phyloP scores from a whole-genome alignment of 192 early-diverging fungal species.

The Coemansia sp. region DNA sequence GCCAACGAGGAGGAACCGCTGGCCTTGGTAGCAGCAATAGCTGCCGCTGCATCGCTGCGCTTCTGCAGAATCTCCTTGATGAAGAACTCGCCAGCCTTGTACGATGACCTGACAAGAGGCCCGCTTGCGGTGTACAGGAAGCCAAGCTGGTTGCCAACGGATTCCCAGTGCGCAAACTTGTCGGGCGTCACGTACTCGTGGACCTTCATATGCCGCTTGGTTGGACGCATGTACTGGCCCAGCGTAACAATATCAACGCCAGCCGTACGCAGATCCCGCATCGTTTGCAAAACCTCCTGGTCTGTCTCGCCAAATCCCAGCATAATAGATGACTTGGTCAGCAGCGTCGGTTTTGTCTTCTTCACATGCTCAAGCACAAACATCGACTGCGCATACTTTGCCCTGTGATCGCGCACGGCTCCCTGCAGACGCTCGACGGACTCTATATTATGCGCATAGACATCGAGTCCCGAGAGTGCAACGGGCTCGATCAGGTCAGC shows the following conservation, averaged over 20 bases:
- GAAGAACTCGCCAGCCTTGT: constrained; percentile 98
- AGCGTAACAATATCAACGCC: constrained; percentile 93
- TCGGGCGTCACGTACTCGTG: constrained; percentile 91
- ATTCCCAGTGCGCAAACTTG: constrained; percentile 87
- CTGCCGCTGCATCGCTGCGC: constrained; percentile 34
- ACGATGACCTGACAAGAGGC: constrained; percentile 90
- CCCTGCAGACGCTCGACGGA: constrained; percentile 88
- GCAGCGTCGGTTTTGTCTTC: constrained; percentile 67
- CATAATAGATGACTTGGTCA: constrained; percentile 99
- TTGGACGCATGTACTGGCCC: constrained; percentile 99
- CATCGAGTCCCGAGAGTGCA: constrained; percentile 90
- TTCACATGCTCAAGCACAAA: constrained; percentile 88
- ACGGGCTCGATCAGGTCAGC: constrained; percentile 76
- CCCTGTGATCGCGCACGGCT: constrained; percentile 90
- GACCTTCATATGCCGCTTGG: constrained; percentile 98
- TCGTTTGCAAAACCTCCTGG: constrained; percentile 83
- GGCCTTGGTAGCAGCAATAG: constrained; percentile 8
- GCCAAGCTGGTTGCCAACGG: constrained; percentile 76
- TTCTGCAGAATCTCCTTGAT: constrained; percentile 81
- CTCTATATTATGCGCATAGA: constrained; percentile 98
- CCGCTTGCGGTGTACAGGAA: constrained; percentile 96
- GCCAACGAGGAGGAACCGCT: not conserved
- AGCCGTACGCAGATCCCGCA: constrained; percentile 78
- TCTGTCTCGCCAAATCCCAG: constrained; percentile 95
- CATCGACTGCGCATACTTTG: constrained; percentile 89